phyloP scores from a whole-genome alignment of 805 yeast genomes.

The Candida odintsovae region DNA sequence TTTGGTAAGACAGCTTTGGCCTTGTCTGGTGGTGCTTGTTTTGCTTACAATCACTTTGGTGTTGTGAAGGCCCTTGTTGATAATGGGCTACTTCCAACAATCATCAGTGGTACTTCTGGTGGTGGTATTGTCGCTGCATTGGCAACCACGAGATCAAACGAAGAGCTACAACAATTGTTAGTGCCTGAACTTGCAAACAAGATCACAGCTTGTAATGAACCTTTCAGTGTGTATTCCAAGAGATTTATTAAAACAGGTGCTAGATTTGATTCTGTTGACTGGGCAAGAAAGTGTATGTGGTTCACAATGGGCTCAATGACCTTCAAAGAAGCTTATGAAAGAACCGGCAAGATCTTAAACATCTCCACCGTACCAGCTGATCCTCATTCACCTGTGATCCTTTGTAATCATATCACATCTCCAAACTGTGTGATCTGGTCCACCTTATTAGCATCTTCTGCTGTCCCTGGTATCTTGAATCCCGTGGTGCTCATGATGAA shows the following conservation, averaged over 20 bases:
- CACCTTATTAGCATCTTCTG: constrained; percentile 67
- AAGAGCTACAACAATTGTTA: constrained; percentile 50
- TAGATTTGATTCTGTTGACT: constrained; percentile 63
- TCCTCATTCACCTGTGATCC: constrained; percentile 73
- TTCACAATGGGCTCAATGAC: constrained; percentile 71
- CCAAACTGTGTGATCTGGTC: constrained; percentile 85
- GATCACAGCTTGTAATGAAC: constrained; percentile 66
- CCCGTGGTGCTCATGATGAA: constrained; percentile 80
- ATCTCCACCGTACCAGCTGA: constrained; percentile 79
- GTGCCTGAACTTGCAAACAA: constrained; percentile 53
- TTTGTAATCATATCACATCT: constrained; percentile 70
- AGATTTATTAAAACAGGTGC: constrained; percentile 76
- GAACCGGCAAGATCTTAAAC: constrained; percentile 67
- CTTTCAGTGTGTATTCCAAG: constrained; percentile 52
- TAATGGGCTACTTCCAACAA: constrained; percentile 57
- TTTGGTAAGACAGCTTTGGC: constrained; percentile 70
- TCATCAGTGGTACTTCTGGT: constrained; percentile 75
- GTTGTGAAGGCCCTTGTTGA: constrained; percentile 67
- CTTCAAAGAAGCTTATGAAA: constrained; percentile 59
- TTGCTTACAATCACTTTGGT: constrained; percentile 75
- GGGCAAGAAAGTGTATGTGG: constrained; percentile 67
- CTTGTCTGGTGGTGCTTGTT: constrained; percentile 75
- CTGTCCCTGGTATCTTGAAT: constrained; percentile 76
- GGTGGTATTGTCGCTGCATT: constrained; percentile 76
- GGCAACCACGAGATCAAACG: constrained; percentile 62